Evolutionary conservation across 768 basidiomycete species (phyloP), one percentile per base, ranked within the genome.

Genomic region (Rhodotorula toruloides): DNA sequence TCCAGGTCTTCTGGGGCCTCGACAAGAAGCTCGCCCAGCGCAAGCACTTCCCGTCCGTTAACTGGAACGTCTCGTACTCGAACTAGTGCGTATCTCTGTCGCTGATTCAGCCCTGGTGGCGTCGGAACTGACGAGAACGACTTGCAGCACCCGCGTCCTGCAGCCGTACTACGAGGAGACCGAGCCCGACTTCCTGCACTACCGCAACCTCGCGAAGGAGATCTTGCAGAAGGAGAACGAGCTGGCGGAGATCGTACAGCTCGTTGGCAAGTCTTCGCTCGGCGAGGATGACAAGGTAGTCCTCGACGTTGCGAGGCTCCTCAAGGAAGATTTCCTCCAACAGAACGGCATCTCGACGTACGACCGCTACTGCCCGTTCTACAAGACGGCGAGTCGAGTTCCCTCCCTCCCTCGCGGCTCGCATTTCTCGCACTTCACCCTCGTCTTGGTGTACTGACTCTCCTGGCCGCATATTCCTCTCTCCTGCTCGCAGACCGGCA

Each of bases 21-120:
- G 96, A 98, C 81, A 99, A 99, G 86, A 92, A 94, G 77, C 86
- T 98, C 65, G 96, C 96, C 5, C 96, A 98, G 77, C 85, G 94
- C 69, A 98, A 99, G 79, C 93, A 99, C 77, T 99, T 99, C 84
- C 96, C 96, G 3, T 96, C 93, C n/a, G 94, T 99, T 78, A 97
- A 99, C 80, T 99, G 96, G 96, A 96, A 87, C 72, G 81, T 96
- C n/a, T 99, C 96, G 16, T 98, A 98, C 79, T 98, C 96, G 65
- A 99, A 99, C 78, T 98, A 99, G 68, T 69, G n/a, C 17, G 68
- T 47, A 40, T 31, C 31, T 21, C 46, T 44, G 13, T 34, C 46
- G 12, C 31, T 29, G 34, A 9, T 22, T 32, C 8, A 43, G 37
- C 27, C 10, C 37, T 25, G 21, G 22, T 13, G 43, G 2, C 34